phyloP scores from a whole-genome alignment of 805 yeast genomes.

The Ogataea dorogensis region DNA sequence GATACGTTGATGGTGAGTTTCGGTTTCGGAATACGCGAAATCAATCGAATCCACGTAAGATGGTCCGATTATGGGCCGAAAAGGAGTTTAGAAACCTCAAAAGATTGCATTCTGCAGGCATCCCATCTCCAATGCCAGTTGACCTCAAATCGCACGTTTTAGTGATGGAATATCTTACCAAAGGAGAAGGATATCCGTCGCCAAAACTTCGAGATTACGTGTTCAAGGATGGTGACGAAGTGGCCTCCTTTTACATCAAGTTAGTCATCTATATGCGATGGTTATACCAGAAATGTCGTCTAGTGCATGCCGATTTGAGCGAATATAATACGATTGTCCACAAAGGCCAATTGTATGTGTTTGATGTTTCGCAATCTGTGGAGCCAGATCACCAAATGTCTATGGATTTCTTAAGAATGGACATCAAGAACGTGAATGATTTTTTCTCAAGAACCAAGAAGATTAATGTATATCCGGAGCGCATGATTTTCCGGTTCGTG shows the following conservation, averaged over 20 bases:
- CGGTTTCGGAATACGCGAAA: constrained; percentile 82
- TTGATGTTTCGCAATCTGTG: constrained; percentile 96
- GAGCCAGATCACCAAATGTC: constrained; percentile 99
- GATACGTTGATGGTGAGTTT: constrained; percentile 95
- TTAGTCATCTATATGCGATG: constrained; percentile 83
- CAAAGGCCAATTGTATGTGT: constrained; percentile 70
- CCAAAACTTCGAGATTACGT: constrained; percentile 87
- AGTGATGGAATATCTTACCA: constrained; percentile 86
- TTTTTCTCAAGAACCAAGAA: constrained; percentile 72
- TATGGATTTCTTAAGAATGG: constrained; percentile 93
- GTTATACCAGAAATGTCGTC: constrained; percentile 81
- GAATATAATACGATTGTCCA: constrained; percentile 93
- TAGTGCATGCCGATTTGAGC: constrained; percentile 95
- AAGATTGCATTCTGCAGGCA: constrained; percentile 71
- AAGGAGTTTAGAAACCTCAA: constrained; percentile 93
- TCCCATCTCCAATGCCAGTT: constrained; percentile 92
- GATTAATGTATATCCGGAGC: constrained; percentile 77
- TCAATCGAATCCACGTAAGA: constrained; percentile 91
- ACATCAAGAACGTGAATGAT: constrained; percentile 90
- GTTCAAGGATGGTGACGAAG: constrained; percentile 64
- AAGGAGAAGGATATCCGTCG: constrained; percentile 83
- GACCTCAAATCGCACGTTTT: constrained; percentile 87
- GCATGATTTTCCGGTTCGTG: constrained; percentile 75
- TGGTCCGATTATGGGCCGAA: constrained; percentile 99
- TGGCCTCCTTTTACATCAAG: constrained; percentile 67